Base-by-base conservation (phyloP, 2,329 filamentous ascomycete species). In the Neopestalotiopsis clavispora region DNA sequence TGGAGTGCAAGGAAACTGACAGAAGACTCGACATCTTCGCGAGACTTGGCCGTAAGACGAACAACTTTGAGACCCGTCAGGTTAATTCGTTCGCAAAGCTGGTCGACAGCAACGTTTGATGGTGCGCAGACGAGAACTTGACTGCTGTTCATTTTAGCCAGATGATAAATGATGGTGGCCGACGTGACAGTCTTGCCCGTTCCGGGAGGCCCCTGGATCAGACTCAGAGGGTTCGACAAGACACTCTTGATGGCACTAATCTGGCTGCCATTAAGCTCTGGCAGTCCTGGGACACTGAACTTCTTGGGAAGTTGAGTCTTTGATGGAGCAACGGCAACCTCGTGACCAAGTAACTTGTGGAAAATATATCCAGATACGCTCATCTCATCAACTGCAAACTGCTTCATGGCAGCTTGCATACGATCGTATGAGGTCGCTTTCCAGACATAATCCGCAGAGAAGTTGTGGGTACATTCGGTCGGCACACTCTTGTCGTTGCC, bases 381-480 rank as follows among this genome's bases (percentile, higher is more conserved):
- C 92, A 97, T 93, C 81, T 99, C 96, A 75, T 99, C 95, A 59
- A 98, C 91, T 5, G 96, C 96, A 78, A 99, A 99, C 0, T 94
- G 98, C 86, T 98, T 98, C 95, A 99, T 98, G 67, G 96, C 97
- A 73, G 95, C 90, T 80, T 99, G 96, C 96, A 99, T 99, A 72
- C 96, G 95, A 78, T 99, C 96, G 79, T 99, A 99, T 0, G 95
- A 98, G 0, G 97, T 99, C 14, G 97, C 96, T 80, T 99, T 99
- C 96, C 96, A 99, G 68, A 99, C 96, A 77, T 99, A 99, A 80
- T 99, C 96, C 73, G 95, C 96, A 17, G 94, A 97, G 82, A 99
- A 99, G 80, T 98, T 97, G 82, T 97, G 94, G 0, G 95, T 97
- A 80, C 95, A 96, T 76, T 99, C 95, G 0, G 94, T 97, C 0